These are phyloP conservation scores for Globisporangium lucens DNA, from an alignment of 352 stramenopile genomes.

Conservation along the genomic window DNA sequence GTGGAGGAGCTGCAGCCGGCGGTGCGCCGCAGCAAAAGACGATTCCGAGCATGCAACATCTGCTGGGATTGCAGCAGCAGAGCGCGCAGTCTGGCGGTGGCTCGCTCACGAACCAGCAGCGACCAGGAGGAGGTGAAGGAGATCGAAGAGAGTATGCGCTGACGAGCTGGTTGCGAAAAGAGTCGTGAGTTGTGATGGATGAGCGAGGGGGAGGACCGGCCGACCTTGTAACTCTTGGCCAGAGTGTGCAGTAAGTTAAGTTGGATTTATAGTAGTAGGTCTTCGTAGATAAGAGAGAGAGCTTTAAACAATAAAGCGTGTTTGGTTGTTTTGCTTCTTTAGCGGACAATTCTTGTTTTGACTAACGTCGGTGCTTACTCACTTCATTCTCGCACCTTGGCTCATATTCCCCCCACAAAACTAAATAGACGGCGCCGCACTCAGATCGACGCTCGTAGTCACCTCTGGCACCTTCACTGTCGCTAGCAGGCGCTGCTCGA, in stretches of 20 bases:
- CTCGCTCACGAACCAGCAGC: slow-evolving; percentile 24
- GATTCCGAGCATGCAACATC: slow-evolving; percentile 48
- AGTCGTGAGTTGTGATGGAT: background rate
- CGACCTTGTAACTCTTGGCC: background rate
- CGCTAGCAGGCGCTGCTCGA: slow-evolving; percentile 61
- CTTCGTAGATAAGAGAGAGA: background rate
- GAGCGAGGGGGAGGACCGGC: background rate
- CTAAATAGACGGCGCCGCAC: slow-evolving; percentile 46
- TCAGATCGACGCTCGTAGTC: slow-evolving; percentile 46
- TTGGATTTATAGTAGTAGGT: background rate
- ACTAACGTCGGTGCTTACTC: background rate
- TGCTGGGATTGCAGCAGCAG: slow-evolving; percentile 34
- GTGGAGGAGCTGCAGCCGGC: background rate
- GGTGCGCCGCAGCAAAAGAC: slow-evolving; percentile 31
- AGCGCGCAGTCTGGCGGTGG: slow-evolving; percentile 11
- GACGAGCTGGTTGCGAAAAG: slow-evolving; percentile 67
- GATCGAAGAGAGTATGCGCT: slow-evolving; percentile 58
- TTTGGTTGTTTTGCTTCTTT: slow-evolving; percentile 1
- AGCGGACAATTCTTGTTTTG: background rate
- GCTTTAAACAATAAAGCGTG: background rate
- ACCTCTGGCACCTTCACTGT: slow-evolving; percentile 50
- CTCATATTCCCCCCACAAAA: background rate
- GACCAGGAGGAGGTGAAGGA: slow-evolving; percentile 11
- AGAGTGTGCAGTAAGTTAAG: background rate
- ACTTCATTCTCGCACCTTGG: background rate